A percentile compares a stretch with the other conserved stretches of the same genome.
These are phyloP conservation scores for Moesziomyces sp. DNA, from an alignment of 1,284 basidiomycete species.

Conservation along the genomic window DNA sequence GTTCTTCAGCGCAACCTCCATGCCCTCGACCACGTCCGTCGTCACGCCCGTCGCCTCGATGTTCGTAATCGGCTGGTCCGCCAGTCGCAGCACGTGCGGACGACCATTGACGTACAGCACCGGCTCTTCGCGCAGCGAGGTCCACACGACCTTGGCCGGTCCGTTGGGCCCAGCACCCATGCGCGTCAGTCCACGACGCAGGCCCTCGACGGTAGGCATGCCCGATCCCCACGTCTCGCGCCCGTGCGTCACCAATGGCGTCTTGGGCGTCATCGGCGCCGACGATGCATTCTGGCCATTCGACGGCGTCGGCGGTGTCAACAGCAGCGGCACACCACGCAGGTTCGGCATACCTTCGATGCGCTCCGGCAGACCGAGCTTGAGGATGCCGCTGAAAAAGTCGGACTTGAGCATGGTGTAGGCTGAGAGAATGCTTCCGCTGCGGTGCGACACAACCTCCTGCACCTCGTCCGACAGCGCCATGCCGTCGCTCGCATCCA, in stretches of 20 bases:
- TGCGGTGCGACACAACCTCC: constrained; percentile 78
- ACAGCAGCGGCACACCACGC: constrained; percentile 57
- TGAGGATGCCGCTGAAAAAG: constrained; percentile 76
- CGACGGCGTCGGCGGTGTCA: constrained; percentile 27
- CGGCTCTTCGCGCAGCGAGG: constrained; percentile 64
- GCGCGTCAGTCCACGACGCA: constrained; percentile 58
- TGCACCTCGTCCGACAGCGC: constrained; percentile 73
- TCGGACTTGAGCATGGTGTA: constrained; percentile 97
- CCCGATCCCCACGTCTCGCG: constrained; percentile 65
- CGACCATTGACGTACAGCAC: constrained; percentile 74
- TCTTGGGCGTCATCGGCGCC: constrained; percentile 38
- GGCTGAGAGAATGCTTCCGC: constrained; percentile 86
- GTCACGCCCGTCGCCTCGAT: constrained; percentile 84
- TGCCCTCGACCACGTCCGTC: constrained; percentile 88
- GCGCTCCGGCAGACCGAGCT: constrained; percentile 54
- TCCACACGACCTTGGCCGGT: constrained; percentile 59
- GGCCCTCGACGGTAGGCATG: constrained; percentile 66
- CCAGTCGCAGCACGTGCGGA: constrained; percentile 83
- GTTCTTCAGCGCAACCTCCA: constrained; percentile 89
- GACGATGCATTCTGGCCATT: constrained; percentile 14
- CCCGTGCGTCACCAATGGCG: constrained; percentile 33
- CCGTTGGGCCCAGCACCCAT: constrained; percentile 61
- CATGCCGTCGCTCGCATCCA: constrained; percentile 74
- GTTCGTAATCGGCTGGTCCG: constrained; percentile 72
- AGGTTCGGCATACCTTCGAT: constrained; percentile 67